Evolutionary conservation across 768 basidiomycete genomes (phyloP), one percentile per base, ranked within the genome.

Genomic region (Myochromella boudieri): DNA sequence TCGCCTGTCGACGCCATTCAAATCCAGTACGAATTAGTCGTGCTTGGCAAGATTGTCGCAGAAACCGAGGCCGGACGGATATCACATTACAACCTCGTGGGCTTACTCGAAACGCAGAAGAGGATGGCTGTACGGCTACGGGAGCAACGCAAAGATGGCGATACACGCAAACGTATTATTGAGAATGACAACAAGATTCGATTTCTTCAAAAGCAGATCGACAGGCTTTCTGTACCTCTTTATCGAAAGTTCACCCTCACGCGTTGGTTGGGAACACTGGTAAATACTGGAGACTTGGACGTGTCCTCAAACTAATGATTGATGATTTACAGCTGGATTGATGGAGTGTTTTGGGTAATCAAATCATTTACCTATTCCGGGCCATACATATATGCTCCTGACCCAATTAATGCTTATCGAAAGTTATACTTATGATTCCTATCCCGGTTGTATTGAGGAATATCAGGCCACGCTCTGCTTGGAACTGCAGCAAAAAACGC

Each of bases 11-110:
- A 51, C 1, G 46, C 54, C 0, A 31, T 55, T 14, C 28, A 53
- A 8, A 39, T 60, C n/a, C 57, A 62, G 25, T 42, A 55, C 24
- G 60, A 60, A 29, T 37, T 60, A 20, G 55, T 57, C 6, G 51
- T 56, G 12, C 40, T 55, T 37, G 29, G 45, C 14, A 49, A 29
- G 3, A 42, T 42, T n/a, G 53, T 62, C 24, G 43, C 39, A 10
- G 58, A 57, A 29, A 58, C 58, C 5, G 22, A 37, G 6, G 58
- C 53, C 0, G 60, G 54, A 4, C 37, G 37, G 7, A 39, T 12
- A 7, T 21, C 24, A 7, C 37, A 21, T 39, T 39, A 39, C 20
- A 21, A 10, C 12, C 37, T 39, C 6, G 24, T 18, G n/a, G 37
- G 24, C 17, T 18, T 22, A 39, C 37, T 39, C 37, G 37, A 10